Evolutionary conservation across 2,329 filamentous ascomycete genomes (phyloP).

Genomic region (Atkinsonella hypoxylon): DNA sequence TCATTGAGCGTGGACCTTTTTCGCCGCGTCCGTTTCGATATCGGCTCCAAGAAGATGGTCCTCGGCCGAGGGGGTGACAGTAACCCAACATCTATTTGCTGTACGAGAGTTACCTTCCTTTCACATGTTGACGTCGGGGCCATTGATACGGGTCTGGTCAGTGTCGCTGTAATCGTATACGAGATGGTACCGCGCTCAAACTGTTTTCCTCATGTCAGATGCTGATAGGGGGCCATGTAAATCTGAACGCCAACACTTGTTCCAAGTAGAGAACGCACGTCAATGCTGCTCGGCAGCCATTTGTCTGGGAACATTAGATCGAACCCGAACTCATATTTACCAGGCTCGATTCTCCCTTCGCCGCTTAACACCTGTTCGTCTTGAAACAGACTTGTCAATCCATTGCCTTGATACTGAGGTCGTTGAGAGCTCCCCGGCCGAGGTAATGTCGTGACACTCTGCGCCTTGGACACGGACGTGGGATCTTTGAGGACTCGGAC

Average conservation of each 20-base stretch:
- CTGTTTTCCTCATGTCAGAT: constrained; percentile 32
- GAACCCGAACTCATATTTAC: constrained; percentile 70
- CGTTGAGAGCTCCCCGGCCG: constrained; percentile 25
- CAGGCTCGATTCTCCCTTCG: constrained; percentile 61
- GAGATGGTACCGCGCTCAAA: constrained; percentile 91
- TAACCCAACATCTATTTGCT: constrained; percentile 73
- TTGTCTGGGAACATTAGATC: constrained; percentile 58
- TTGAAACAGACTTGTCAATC: constrained; percentile 69
- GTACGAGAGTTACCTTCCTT: constrained; percentile 64
- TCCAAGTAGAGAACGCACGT: constrained; percentile 46
- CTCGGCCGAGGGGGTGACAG: constrained; percentile 64
- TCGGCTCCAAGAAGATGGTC: constrained; percentile 77
- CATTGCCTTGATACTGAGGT: constrained; percentile 58
- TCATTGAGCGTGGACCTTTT: constrained; percentile 42
- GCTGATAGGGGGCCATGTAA: neutral
- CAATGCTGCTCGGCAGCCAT: constrained; percentile 79
- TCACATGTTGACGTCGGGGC: constrained; percentile 70
- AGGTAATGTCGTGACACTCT: constrained; percentile 30
- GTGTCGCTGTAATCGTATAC: constrained; percentile 79
- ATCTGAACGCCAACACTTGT: neutral
- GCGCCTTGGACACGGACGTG: constrained; percentile 40
- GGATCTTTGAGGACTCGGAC: constrained; percentile 68
- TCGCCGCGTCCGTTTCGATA: constrained; percentile 57
- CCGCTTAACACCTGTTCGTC: constrained; percentile 72
- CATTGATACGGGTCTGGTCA: constrained; percentile 82